These are phyloP conservation scores for Rhodotorula sp. DNA, from an alignment of 1,284 basidiomycete species.

Conservation along the genomic window DNA sequence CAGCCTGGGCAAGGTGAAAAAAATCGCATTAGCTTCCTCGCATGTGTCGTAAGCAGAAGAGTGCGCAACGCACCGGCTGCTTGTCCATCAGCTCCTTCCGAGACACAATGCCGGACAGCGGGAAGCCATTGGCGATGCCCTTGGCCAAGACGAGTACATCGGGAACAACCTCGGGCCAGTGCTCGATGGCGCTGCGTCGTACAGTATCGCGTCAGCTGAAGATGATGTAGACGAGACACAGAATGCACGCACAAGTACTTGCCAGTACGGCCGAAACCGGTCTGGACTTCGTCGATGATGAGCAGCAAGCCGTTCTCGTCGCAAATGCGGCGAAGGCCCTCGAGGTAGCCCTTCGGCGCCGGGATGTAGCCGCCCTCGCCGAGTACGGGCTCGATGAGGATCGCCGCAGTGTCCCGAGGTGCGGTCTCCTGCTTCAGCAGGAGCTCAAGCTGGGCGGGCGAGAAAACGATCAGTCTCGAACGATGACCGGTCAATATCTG, in stretches of 20 bases:
- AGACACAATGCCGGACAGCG: constrained; percentile 80
- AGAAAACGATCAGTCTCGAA: constrained; percentile 2
- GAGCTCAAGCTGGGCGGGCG: constrained; percentile 61
- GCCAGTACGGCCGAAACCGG: constrained; percentile 88
- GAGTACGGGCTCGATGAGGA: constrained; percentile 87
- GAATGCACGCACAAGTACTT: constrained; percentile 61
- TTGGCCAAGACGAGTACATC: constrained; percentile 91
- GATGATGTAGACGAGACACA: background rate
- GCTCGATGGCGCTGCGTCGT: constrained; percentile 51
- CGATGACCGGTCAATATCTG: background rate
- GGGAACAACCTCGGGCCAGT: constrained; percentile 73
- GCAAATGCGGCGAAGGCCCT: constrained; percentile 77
- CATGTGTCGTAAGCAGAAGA: background rate
- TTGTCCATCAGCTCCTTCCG: constrained; percentile 78
- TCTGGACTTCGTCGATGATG: constrained; percentile 60
- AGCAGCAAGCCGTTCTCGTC: constrained; percentile 74
- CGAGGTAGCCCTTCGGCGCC: constrained; percentile 76
- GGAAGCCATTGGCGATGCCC: constrained; percentile 93
- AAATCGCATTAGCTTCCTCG: background rate
- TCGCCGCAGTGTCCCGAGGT: constrained; percentile 83
- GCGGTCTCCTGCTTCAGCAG: constrained; percentile 80
- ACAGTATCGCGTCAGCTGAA: background rate
- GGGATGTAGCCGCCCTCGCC: constrained; percentile 75
- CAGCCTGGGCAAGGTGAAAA: background rate
- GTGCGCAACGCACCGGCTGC: constrained; percentile 61